phyloP scores from a whole-genome alignment of 108 stramenopile species.

The Ochromonas danica region DNA sequence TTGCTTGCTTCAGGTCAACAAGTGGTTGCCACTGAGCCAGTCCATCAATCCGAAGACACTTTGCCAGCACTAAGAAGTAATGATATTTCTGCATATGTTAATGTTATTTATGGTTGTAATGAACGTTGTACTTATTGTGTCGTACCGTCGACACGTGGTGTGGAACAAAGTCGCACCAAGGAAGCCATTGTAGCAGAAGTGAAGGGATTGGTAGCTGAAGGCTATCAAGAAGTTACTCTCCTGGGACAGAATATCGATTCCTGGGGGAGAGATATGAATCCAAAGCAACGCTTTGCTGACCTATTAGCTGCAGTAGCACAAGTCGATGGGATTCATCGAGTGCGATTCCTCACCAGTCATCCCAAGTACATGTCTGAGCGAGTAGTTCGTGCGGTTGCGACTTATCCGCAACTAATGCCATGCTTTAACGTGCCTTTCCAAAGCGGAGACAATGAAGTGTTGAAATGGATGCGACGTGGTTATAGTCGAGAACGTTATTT shows the following conservation, averaged over 20 bases:
- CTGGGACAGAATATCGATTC: slow-evolving; percentile 93
- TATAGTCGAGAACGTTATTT: slow-evolving; percentile 87
- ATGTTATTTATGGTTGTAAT: slow-evolving; percentile 86
- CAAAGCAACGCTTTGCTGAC: slow-evolving; percentile 86
- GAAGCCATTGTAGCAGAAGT: slow-evolving; percentile 77
- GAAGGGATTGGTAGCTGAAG: slow-evolving; percentile 61
- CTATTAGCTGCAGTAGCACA: slow-evolving; percentile 56
- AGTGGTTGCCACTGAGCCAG: slow-evolving; percentile 20
- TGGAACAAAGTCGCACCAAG: slow-evolving; percentile 80
- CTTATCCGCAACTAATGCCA: slow-evolving; percentile 70
- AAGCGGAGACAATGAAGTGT: slow-evolving; percentile 70
- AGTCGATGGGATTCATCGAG: slow-evolving; percentile 59
- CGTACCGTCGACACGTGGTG: slow-evolving; percentile 85
- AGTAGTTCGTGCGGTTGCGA: slow-evolving; percentile 87
- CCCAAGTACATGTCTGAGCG: slow-evolving; percentile 89
- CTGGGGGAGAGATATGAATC: slow-evolving; percentile 80
- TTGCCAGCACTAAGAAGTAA: slow-evolving; percentile 52
- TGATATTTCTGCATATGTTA: slow-evolving; percentile 84
- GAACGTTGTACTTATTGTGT: slow-evolving; percentile 94
- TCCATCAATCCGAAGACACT: background rate
- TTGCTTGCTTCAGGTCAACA: slow-evolving; percentile 76
- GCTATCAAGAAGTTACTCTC: slow-evolving; percentile 79
- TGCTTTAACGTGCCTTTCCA: slow-evolving; percentile 91
- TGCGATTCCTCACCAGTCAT: slow-evolving; percentile 93
- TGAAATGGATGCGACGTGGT: slow-evolving; percentile 87